Evolutionary conservation across 2,329 filamentous ascomycete genomes (phyloP).

Genomic region (Sclerotinia minor): DNA sequence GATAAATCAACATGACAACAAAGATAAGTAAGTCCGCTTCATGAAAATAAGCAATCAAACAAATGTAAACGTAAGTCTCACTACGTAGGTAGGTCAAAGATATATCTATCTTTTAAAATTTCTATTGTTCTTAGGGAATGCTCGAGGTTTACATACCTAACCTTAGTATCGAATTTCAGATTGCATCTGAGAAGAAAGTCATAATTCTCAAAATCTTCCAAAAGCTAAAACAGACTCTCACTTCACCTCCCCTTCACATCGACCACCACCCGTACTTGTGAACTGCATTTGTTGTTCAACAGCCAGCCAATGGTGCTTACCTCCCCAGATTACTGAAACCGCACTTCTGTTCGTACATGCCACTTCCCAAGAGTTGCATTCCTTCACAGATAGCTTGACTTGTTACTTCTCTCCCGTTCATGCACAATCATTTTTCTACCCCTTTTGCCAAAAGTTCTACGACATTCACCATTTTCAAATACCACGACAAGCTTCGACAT

Average conservation of each 20-base stretch:
- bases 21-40: not conserved
- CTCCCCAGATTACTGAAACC: conserved; percentile 40
- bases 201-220: not conserved
- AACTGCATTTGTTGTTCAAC: conserved; percentile 14
- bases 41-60: conserved; percentile 6
- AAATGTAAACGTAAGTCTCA: not conserved
- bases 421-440: conserved; percentile 1
- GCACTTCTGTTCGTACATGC: conserved; percentile 12
- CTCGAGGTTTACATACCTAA: not conserved
- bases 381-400: conserved; percentile 10
- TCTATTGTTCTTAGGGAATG: not conserved
- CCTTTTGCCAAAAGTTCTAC: not conserved
- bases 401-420: conserved; percentile 1
- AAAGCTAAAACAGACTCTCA: not conserved
- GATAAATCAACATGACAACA: conserved; percentile 4
- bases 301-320: conserved; percentile 34
- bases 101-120: not conserved
- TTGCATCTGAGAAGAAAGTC: conserved; percentile 2
- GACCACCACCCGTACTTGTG: not conserved
- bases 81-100: not conserved
- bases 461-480: conserved; percentile 3
- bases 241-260: conserved; percentile 1
- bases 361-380: conserved; percentile 22
- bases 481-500: conserved; percentile 12
- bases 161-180: not conserved